Evolutionary conservation across 2,329 filamentous ascomycete genomes (phyloP), one percentile per base, ranked within the genome.

Genomic region (Apiospora malaysiana): DNA sequence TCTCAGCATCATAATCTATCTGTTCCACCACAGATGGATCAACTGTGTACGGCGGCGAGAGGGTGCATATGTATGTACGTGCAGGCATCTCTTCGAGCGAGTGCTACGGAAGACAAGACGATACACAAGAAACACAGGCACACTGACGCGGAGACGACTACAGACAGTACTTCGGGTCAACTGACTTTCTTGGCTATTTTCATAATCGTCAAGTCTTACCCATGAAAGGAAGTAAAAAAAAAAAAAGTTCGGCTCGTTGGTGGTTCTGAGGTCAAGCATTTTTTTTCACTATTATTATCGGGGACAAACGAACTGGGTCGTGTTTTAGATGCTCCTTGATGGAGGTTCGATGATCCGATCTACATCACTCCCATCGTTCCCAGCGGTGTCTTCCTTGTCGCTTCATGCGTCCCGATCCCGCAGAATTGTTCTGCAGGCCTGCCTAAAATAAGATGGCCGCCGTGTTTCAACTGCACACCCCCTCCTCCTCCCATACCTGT

Each of bases 381-480:
- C 37, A 46, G 65, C 65, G 4, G n/a, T 37, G 16, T 37, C 25
- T 59, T 59, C 51, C 51, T 59, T 59, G 56, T 63, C 56, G 56
- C 56, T 63, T 63, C 32, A 63, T 63, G 56, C 56, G 56, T 63
- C 56, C 56, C 56, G 56, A 63, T 63, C 56, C 56, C 56, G 37
- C 72, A 72, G 71, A 71, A 72, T 67, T 68, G 56, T 46, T 74
- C 72, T 73, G 71, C 63, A 71, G 68, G 70, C 69, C 69, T 72
- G 71, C 71, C 74, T 71, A 75, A 75, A 75, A 74, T 70, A 70
- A 72, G 70, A 72, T 71, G 70, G 71, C 45, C 37, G 71, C 45
- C 37, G 71, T 74, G 74, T 74, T 75, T 75, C 73, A 74, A 75
- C 70, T 69, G 45, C 59, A 63, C 70, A 69, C 73, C 72, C 73